phyloP scores from a whole-genome alignment of 495 filamentous ascomycete genomes.

The Penicillium crystallinum region DNA sequence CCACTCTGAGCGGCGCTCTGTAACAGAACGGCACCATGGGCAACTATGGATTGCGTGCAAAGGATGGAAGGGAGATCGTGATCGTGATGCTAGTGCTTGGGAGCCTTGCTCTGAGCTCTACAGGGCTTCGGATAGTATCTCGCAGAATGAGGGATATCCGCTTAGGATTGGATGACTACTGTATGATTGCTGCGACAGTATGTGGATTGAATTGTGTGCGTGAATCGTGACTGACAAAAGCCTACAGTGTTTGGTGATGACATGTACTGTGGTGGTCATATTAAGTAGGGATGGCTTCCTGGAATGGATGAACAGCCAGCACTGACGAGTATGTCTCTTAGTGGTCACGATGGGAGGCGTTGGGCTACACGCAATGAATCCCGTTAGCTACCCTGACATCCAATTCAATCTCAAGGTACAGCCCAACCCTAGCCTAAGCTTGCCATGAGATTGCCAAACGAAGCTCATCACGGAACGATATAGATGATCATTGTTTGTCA shows the following conservation, averaged over 20 bases:
- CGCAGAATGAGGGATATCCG: slow-evolving; percentile 4
- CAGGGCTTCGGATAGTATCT: background rate
- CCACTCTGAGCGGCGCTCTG: background rate
- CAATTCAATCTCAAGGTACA: slow-evolving; percentile 5
- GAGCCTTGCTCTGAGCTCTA: background rate
- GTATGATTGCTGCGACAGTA: slow-evolving; percentile 1
- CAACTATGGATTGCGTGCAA: background rate
- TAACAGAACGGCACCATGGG: background rate
- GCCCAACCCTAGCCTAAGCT: no score
- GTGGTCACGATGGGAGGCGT: slow-evolving; percentile 8
- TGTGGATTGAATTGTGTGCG: background rate
- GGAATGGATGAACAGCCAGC: background rate
- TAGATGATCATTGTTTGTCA: slow-evolving; percentile 10
- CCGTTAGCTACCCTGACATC: background rate
- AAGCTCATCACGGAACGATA: no score
- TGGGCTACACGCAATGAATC: background rate
- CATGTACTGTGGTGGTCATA: slow-evolving; percentile 3
- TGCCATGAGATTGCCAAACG: no score
- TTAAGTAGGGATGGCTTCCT: background rate
- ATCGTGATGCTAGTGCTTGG: slow-evolving; percentile 1
- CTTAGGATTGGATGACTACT: slow-evolving; percentile 4
- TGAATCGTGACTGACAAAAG: background rate
- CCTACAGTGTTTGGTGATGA: background rate
- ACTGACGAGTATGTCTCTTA: background rate
- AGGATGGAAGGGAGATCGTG: slow-evolving; percentile 4